Base-by-base conservation (phyloP, 1,284 basidiomycete genomes). In the Abortiporus biennis region DNA sequence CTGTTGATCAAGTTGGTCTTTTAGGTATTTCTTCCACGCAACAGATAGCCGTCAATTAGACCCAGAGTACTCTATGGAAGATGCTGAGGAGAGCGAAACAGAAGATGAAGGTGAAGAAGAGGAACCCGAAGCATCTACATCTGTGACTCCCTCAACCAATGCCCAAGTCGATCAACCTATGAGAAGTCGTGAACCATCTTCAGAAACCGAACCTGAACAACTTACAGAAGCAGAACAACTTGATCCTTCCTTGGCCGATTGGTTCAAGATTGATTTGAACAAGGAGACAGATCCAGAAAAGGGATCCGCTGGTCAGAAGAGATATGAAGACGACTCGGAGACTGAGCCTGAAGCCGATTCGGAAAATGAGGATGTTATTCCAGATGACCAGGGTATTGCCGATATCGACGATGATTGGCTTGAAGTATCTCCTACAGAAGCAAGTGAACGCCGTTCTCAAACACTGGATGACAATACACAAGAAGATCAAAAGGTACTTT, bases 1-100 rank as follows among this genome's bases (percentile, higher is more conserved):
- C n/a, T n/a, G n/a, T 36, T 40, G 3, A 32, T 12, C 51, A 1
- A 48, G 23, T 36, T 20, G 15, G 22, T 36, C 20, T 9, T 40
- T 2, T 44, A 86, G 85, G 53, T 86, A 87, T 55, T 85, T 88
- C 61, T 86, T 87, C 65, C 74, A 83, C 54, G 76, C 85, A 1
- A 84, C 78, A 1, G 45, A 31, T 46, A 62, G 20, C n/a, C 17
- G 31, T 5, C 6, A 35, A 35, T n/a, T 23, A 5, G 34, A 30
- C 8, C 31, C 34, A 24, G 40, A 42, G 20, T 42, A 38, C 51
- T 64, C 48, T 60, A 54, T 45, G 46, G 55, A 58, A 4, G 55
- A 51, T 11, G 57, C 59, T 6, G 61, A 34, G 8, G 30, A 64
- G 4, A 64, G 65, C 20, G 49, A 59, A 6, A 41, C 57, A 12